Conservation (phyloP, 306 rosid species). For the Trichosanthes cucumerina region DNA sequence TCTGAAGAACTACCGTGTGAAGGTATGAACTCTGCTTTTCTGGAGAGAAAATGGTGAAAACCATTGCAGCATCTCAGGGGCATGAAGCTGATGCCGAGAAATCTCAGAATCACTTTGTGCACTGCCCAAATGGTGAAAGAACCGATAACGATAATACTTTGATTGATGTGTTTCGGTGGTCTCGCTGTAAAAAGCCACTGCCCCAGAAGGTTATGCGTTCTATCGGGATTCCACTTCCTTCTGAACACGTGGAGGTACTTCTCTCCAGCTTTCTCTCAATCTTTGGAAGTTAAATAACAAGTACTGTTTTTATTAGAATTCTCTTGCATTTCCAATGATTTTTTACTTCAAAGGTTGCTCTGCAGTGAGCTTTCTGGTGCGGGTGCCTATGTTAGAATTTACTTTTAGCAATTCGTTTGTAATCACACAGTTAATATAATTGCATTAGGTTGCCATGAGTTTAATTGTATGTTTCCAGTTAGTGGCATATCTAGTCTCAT, state of each 20-base stretch:
- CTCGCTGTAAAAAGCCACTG: slow-evolving; percentile 79
- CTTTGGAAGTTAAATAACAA: background rate
- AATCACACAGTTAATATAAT: background rate
- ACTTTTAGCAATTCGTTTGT: background rate
- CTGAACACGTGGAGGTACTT: slow-evolving; percentile 75
- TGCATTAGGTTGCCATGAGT: background rate
- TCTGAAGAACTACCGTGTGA: slow-evolving; percentile 13
- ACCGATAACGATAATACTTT: slow-evolving; percentile 42
- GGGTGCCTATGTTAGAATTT: background rate
- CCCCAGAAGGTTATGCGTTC: slow-evolving; percentile 75
- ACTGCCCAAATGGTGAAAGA: slow-evolving; percentile 60
- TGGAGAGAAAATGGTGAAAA: slow-evolving; percentile 70
- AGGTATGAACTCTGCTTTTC: slow-evolving; percentile 89
- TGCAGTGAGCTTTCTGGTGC: background rate
- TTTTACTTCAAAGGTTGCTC: background rate
- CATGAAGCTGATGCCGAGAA: slow-evolving; percentile 54
- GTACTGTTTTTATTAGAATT: background rate
- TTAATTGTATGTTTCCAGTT: background rate
- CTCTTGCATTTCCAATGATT: background rate
- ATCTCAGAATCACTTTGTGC: slow-evolving; percentile 49
- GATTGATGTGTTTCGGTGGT: slow-evolving; percentile 83
- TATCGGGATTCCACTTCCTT: slow-evolving; percentile 77
- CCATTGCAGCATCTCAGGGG: slow-evolving; percentile 32
- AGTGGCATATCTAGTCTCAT: background rate
- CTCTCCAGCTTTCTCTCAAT: background rate